Conservation (phyloP, 2,329 filamentous ascomycete genomes). For the Daldinia sp. region DNA sequence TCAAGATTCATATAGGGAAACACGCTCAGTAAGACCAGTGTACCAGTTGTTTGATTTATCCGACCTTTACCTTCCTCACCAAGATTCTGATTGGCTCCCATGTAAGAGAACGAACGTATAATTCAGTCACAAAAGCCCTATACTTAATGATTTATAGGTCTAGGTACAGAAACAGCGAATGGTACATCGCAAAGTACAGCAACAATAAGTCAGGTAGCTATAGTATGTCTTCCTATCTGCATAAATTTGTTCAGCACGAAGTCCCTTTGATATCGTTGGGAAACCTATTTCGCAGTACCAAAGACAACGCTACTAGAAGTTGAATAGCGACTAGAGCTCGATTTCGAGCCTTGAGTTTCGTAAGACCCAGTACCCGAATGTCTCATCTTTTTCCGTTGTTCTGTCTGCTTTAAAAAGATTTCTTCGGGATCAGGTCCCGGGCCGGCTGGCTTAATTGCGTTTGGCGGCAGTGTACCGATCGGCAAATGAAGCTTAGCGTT, state of each 20-base stretch:
- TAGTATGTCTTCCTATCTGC: neutral
- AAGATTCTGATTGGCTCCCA: neutral
- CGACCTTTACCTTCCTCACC: neutral
- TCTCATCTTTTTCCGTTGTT: constrained; percentile 50
- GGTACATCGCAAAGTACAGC: neutral
- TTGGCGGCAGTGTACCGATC: constrained; percentile 58
- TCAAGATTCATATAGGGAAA: neutral
- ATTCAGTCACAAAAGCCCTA: neutral
- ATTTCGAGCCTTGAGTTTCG: constrained; percentile 41
- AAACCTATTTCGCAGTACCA: constrained; percentile 20
- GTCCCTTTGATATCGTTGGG: neutral
- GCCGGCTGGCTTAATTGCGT: constrained; percentile 60
- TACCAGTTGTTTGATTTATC: neutral
- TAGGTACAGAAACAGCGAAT: neutral
- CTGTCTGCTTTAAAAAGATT: constrained; percentile 53
- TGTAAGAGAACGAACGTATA: neutral
- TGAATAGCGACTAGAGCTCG: constrained; percentile 45
- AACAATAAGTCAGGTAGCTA: neutral
- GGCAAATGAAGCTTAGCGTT: constrained; percentile 62
- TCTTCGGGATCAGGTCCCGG: constrained; percentile 61
- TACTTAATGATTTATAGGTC: neutral
- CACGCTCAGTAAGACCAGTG: neutral
- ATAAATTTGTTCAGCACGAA: neutral
- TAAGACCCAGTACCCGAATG: constrained; percentile 44
- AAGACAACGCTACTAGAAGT: constrained; percentile 44